Base-by-base conservation (phyloP, 176 grass and related monocot species). In the Canna indica region DNA sequence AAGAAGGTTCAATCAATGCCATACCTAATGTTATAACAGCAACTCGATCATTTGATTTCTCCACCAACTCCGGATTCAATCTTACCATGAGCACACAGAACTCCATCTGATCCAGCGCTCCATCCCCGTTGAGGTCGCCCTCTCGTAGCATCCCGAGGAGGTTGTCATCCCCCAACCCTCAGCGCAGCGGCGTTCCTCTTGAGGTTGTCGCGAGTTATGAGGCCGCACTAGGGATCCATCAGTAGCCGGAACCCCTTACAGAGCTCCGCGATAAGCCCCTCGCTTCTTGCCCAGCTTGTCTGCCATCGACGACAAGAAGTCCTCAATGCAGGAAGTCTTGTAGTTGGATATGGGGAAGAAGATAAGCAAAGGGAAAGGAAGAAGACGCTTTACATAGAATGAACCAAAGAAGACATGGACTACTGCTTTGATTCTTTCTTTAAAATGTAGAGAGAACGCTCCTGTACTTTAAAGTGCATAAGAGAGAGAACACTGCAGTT, bases 11-110 rank as follows among this genome's bases (percentile, higher is more conserved):
- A n/a, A n/a, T n/a, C n/a, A n/a, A n/a, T n/a, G n/a, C n/a, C n/a
- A n/a, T n/a, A n/a, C n/a, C n/a, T n/a, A n/a, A n/a, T n/a, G n/a
- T n/a, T n/a, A n/a, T 11, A 44, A 16, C 50, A 54, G 20, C 16
- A 5, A 20, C 50, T n/a, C n/a, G n/a, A n/a, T n/a, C 20, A 18
- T 47, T 39, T 9, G 70, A 58, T 2, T 12, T 48, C 56, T 73
- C 18, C 72, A 74, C 62, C 36, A 74, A n/a, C 72, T 66, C 62
- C 36, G 76, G 76, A 58, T 76, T 84, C 25, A 84, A 25, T 41
- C 82, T 75, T 5, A 84, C 72, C 82, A 84, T 84, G 9, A 84
- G 76, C 29, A 79, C 65, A 25, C 82, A 84, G 25, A 84, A 84
- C 76, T 79, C 76, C 27, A 25, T 76, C 71, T 58, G 56, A 41